These are phyloP conservation scores for Fusarium nisikadoi DNA, from an alignment of 2,329 filamentous ascomycete genomes.

Conservation along the genomic window DNA sequence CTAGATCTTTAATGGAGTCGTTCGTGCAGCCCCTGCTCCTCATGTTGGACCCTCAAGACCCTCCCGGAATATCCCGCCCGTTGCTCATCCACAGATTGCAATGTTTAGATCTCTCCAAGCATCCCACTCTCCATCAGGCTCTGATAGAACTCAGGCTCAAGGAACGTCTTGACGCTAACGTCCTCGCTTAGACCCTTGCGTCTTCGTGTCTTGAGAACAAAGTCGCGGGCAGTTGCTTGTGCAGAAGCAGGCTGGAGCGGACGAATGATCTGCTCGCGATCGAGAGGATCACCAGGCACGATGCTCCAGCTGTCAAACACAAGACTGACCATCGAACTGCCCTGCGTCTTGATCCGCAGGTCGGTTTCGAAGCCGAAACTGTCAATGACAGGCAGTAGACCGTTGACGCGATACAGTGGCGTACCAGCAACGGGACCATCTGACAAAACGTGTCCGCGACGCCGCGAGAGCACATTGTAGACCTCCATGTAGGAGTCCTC, in stretches of 20 bases:
- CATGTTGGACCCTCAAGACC: background rate
- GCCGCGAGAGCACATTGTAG: constrained; percentile 89
- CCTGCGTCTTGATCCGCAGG: constrained; percentile 93
- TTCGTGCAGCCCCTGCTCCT: constrained; percentile 21
- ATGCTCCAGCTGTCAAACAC: constrained; percentile 97
- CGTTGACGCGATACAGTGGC: constrained; percentile 90
- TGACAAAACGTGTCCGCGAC: constrained; percentile 91
- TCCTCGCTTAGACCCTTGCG: constrained; percentile 96
- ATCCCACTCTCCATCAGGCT: constrained; percentile 89
- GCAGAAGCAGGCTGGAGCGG: constrained; percentile 89
- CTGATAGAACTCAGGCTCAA: constrained; percentile 93
- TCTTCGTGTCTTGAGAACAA: constrained; percentile 93
- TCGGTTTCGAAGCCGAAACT: constrained; percentile 98
- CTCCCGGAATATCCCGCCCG: constrained; percentile 4
- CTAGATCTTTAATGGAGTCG: constrained; percentile 15
- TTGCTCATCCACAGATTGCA: background rate
- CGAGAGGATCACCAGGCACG: constrained; percentile 93
- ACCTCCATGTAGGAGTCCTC: constrained; percentile 88
- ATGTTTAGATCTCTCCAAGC: constrained; percentile 65
- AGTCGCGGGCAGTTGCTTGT: constrained; percentile 92
- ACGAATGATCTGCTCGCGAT: constrained; percentile 82
- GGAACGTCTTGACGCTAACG: constrained; percentile 93
- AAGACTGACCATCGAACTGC: constrained; percentile 87
- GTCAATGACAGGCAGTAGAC: constrained; percentile 94
- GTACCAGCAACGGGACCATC: constrained; percentile 95